Base-by-base conservation (phyloP, 768 basidiomycete genomes). In the Termitomyces sp. region DNA sequence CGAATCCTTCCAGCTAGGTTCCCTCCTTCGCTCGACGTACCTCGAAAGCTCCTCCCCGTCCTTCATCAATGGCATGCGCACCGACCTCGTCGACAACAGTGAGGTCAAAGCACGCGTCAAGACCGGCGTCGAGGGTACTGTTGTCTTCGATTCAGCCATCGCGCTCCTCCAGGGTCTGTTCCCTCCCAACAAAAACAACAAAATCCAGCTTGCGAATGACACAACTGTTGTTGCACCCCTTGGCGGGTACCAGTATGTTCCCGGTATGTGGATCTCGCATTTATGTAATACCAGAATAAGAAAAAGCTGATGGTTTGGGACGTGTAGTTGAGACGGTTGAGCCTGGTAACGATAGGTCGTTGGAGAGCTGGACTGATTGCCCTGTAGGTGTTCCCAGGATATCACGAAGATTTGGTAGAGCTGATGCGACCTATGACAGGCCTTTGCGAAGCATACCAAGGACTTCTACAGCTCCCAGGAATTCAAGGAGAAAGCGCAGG, bases 141-240 rank as follows among this genome's bases (percentile, higher is more conserved):
- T 89, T 54, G 91, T 93, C 64, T 90, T 91, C 72, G 91, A 94
- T 78, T 89, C 88, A 6, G 87, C 91, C 35, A 87, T 89, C 55
- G 91, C 93, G 33, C 77, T 93, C 55, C 82, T 93, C 44, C 93
- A 95, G 73, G 91, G 92, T 46, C 78, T 94, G 51, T 93, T 87
- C 81, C 92, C 92, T 26, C 91, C 92, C n/a, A 88, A 81, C 68
- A 73, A 77, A 10, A 77, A 81, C 40, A 89, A 90, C 74, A 85
- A 82, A 68, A 88, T 89, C 64, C 78, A 77, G 6, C 85, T 95
- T 16, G 93, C 93, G 2, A 91, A 95, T 63, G 89, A 85, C 57
- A 84, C 85, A 14, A 82, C 77, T 28, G 76, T 95, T 63, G 71
- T 82, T 23, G 84, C 89, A 1, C 92, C 93, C 28, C 81, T 94